Evolutionary conservation across 2,329 filamentous ascomycete genomes (phyloP), one percentile per base, ranked within the genome.

Genomic region (Nemania abortiva): DNA sequence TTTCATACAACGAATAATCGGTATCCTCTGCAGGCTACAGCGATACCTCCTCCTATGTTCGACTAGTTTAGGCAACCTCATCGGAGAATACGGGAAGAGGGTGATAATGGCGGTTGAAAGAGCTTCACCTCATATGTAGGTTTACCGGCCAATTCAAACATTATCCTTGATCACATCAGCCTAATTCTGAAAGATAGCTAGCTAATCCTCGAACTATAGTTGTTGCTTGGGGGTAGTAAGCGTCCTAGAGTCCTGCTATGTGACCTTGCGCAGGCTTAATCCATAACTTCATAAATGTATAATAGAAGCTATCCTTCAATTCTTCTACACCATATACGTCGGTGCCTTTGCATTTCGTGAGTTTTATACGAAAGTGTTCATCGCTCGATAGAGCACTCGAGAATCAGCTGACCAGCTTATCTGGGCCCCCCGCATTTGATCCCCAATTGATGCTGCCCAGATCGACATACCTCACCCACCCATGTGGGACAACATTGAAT

Each of bases 381-480:
- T 37, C 29, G 27, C 49, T 62, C 34, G 13, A 37, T 18, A 2
- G 42, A 20, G 34, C n/a, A 50, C 20, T 7, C 11, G 20, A 52
- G 34, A 31, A 59, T 42, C 37, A n/a, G n/a, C 18, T 54, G 22
- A 10, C 18, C 50, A 53, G 11, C 50, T 15, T 22, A 11, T 37
- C 4, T 4, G 24, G 20, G 13, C 22, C 58, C 58, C 63, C 58
- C 58, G 52, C 63, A 54, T n/a, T 20, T 13, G 1, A 49, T 15
- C 50, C 18, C 42, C 42, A n/a, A 52, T 15, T 52, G 2, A 27
- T 18, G 31, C 24, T 42, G 13, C 50, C 49, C n/a, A 47, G 65
- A 63, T 68, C 66, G 24, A 50, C 56, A 45, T n/a, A 6, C 34
- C 45, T 63, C 53, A 34, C 34, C 64, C 34, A 53, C 31, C 55